Evolutionary conservation across 495 filamentous ascomycete species (phyloP).

Genomic region (Tuber magnatum): DNA sequence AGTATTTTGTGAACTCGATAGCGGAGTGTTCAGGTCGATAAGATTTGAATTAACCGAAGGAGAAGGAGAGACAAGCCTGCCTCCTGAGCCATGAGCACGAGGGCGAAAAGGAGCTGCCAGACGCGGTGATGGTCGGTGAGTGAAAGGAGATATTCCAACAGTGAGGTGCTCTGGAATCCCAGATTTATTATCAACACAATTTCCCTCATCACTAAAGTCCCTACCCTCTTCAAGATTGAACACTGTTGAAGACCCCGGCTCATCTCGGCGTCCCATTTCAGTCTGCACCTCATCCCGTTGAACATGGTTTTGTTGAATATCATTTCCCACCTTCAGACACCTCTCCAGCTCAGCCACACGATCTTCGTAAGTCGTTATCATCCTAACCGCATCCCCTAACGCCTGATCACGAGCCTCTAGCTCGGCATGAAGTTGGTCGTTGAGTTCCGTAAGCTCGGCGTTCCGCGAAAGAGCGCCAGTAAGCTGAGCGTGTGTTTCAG

Average conservation of each 20-base stretch:
- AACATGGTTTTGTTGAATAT: constrained; percentile 8
- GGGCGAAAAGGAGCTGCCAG: constrained; percentile 14
- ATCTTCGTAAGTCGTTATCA: constrained; percentile 69
- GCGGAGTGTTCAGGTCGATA: constrained; percentile 28
- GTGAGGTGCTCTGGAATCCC: constrained; percentile 6
- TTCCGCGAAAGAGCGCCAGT: constrained; percentile 39
- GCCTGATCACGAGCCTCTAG: constrained; percentile 71
- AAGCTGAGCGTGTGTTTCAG: constrained; percentile 15
- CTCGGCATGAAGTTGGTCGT: constrained; percentile 61
- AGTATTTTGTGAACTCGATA: constrained; percentile 8
- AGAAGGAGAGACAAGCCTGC: constrained; percentile 17
- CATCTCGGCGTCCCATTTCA: background rate
- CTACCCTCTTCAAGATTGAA: background rate
- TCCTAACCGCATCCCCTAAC: constrained; percentile 69
- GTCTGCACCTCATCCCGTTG: constrained; percentile 1
- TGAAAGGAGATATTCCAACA: constrained; percentile 30
- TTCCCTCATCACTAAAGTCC: background rate
- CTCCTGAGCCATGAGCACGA: constrained; percentile 5
- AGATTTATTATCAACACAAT: background rate
- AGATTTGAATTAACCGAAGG: constrained; percentile 20
- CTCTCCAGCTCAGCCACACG: constrained; percentile 53
- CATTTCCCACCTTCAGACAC: background rate
- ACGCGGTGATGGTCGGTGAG: constrained; percentile 8
- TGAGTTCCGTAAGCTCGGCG: constrained; percentile 48
- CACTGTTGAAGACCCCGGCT: background rate